phyloP scores from a whole-genome alignment of 306 rosid species.

The Acacia acuminata region DNA sequence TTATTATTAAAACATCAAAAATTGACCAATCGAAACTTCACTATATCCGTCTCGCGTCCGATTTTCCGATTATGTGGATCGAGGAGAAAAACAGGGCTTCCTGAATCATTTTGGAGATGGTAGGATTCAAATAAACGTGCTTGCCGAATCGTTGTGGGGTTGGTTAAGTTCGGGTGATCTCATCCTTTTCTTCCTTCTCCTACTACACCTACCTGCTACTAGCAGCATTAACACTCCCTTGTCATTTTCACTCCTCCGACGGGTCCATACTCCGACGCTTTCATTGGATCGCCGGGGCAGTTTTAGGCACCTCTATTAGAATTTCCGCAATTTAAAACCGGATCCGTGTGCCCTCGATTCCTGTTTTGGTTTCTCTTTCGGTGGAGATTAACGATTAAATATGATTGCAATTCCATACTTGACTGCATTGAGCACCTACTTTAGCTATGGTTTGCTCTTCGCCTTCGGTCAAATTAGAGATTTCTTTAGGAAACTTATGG shows the following conservation, averaged over 20 bases:
- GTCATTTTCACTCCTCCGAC: not conserved
- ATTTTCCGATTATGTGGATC: not conserved
- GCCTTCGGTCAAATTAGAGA: slow-evolving; percentile 78
- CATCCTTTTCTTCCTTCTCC: not conserved
- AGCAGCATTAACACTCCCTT: not conserved
- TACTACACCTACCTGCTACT: not conserved
- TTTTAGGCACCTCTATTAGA: not conserved
- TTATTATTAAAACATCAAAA: not conserved
- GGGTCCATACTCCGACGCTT: not conserved
- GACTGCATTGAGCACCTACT: slow-evolving; percentile 76
- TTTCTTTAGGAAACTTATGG: slow-evolving; percentile 65
- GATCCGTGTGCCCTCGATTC: not conserved
- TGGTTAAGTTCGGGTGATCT: not conserved
- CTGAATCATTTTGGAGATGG: not conserved
- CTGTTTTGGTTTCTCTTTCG: not conserved
- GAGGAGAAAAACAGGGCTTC: not conserved
- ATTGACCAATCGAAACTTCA: not conserved
- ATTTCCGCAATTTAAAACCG: not conserved
- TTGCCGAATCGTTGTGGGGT: not conserved
- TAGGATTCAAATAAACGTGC: not conserved
- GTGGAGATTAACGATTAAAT: slow-evolving; percentile 1
- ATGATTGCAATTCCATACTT: slow-evolving; percentile 74
- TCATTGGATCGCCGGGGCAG: not conserved
- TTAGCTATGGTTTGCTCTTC: slow-evolving; percentile 81
- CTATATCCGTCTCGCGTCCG: not conserved